Percentiles rank a stretch among this genome's conserved stretches.
Evolutionary conservation across 495 filamentous ascomycete species (phyloP).

Genomic region (Cudoniella acicularis): DNA sequence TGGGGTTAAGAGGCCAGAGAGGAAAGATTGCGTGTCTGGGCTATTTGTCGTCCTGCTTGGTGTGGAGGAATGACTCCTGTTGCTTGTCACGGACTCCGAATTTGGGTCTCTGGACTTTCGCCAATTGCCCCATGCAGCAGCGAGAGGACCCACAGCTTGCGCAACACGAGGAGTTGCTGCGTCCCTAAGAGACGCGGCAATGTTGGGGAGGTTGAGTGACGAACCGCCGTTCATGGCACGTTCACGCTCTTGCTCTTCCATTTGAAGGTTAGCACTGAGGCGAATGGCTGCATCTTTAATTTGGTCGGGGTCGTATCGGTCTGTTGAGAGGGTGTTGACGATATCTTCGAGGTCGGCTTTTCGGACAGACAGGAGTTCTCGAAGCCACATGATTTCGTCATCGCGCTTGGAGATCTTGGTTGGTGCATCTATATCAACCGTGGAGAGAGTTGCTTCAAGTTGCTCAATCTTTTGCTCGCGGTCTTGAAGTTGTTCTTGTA

Average conservation of each 20-base stretch:
- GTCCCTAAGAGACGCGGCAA: slow-evolving; percentile 47
- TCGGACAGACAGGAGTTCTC: slow-evolving; percentile 86
- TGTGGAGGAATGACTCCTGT: slow-evolving; percentile 26
- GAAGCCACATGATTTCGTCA: slow-evolving; percentile 92
- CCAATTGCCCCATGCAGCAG: slow-evolving; percentile 83
- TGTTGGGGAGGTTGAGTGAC: slow-evolving; percentile 48
- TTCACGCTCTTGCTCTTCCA: slow-evolving; percentile 94
- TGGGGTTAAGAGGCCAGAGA: slow-evolving; percentile 80
- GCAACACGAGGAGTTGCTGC: slow-evolving; percentile 75
- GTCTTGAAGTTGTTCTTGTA: slow-evolving; percentile 94
- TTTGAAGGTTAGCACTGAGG: slow-evolving; percentile 89
- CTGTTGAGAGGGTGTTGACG: slow-evolving; percentile 69
- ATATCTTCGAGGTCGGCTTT: slow-evolving; percentile 91
- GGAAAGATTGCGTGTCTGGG: slow-evolving; percentile 38
- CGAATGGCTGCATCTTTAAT: slow-evolving; percentile 89
- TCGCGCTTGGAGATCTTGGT: slow-evolving; percentile 82
- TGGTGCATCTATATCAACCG: slow-evolving; percentile 67
- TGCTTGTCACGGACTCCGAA: slow-evolving; percentile 31
- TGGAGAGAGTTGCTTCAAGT: slow-evolving; percentile 67
- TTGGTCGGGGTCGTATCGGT: slow-evolving; percentile 66
- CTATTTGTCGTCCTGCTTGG: slow-evolving; percentile 60
- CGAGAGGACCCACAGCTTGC: slow-evolving; percentile 71
- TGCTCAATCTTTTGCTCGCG: slow-evolving; percentile 85
- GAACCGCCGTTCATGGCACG: slow-evolving; percentile 58
- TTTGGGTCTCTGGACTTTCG: slow-evolving; percentile 55